phyloP scores from a whole-genome alignment of 1,284 basidiomycete genomes.

The Vanrija sp. region DNA sequence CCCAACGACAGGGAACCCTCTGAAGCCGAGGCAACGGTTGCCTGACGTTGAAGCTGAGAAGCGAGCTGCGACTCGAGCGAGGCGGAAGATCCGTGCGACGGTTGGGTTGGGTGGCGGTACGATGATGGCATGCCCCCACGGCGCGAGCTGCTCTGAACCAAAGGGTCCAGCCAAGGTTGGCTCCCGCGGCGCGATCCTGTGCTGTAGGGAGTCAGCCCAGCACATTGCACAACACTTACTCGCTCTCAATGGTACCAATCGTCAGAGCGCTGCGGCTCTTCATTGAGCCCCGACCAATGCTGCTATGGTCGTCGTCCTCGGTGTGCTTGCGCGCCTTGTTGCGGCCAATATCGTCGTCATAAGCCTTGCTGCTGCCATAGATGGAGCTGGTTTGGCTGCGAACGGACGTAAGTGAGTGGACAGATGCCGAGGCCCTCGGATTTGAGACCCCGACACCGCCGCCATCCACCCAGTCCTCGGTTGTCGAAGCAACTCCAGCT shows the following conservation, averaged over 20 bases:
- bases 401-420: slow-evolving; percentile 8
- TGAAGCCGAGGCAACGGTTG: slow-evolving; percentile 55
- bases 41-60: slow-evolving; percentile 68
- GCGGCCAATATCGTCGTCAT: slow-evolving; percentile 43
- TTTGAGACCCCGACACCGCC: not conserved
- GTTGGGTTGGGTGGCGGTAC: slow-evolving; percentile 61
- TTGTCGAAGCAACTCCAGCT: too few species aligned
- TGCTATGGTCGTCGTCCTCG: slow-evolving; percentile 83
- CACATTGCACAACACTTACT: slow-evolving; percentile 28
- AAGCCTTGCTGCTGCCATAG: not conserved
- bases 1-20: slow-evolving; percentile 14
- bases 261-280: slow-evolving; percentile 40
- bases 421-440: not conserved
- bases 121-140: slow-evolving; percentile 64
- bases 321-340: slow-evolving; percentile 75
- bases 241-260: slow-evolving; percentile 45
- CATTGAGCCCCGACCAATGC: slow-evolving; percentile 68
- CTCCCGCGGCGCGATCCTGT: slow-evolving; percentile 61
- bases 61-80: slow-evolving; percentile 75
- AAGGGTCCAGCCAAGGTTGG: slow-evolving; percentile 21
- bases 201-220: not conserved
- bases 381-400: slow-evolving; percentile 1
- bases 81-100: slow-evolving; percentile 67
- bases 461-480: too few species aligned
- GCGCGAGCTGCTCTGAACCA: too few species aligned